phyloP scores from a whole-genome alignment of 345 rosid species.

The Capsella bursapastoris region DNA sequence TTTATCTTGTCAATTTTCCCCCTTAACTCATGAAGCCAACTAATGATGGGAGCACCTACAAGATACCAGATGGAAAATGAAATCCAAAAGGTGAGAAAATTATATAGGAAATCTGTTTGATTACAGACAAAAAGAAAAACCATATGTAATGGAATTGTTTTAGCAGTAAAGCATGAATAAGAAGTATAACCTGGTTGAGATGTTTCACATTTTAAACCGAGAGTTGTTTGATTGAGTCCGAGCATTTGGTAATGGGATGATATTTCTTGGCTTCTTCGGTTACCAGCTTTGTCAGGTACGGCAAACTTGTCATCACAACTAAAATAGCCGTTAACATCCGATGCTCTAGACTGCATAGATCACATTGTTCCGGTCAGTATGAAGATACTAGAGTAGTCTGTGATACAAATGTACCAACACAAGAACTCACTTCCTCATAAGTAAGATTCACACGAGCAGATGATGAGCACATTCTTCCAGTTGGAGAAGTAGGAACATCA shows the following conservation, averaged over 20 bases:
- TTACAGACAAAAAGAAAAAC: too few species aligned
- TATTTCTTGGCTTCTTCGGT: conserved; percentile 41
- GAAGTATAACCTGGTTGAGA: conserved; percentile 37
- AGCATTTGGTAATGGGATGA: conserved; percentile 45
- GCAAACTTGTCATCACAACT: conserved; percentile 68
- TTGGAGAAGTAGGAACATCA: conserved; percentile 60
- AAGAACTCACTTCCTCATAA: conserved; percentile 70
- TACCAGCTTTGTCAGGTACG: conserved; percentile 45
- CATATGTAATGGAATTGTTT: not conserved
- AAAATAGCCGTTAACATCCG: conserved; percentile 66
- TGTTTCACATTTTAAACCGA: conserved; percentile 31
- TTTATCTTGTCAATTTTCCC: conserved; percentile 53
- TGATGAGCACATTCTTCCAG: conserved; percentile 48
- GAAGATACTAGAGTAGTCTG: conserved; percentile 5
- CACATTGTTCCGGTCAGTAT: conserved; percentile 18
- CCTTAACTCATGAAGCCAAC: conserved; percentile 53
- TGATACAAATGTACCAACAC: conserved; percentile 24
- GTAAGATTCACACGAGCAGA: conserved; percentile 53
- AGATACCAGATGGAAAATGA: conserved; percentile 14
- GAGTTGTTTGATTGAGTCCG: conserved; percentile 30
- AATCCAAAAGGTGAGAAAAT: not conserved
- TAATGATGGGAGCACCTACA: conserved; percentile 51
- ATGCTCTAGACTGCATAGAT: conserved; percentile 55
- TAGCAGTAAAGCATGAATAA: not conserved
- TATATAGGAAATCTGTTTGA: not conserved